phyloP scores from a whole-genome alignment of 2,329 filamentous ascomycete species.

The Aspergillus persii region DNA sequence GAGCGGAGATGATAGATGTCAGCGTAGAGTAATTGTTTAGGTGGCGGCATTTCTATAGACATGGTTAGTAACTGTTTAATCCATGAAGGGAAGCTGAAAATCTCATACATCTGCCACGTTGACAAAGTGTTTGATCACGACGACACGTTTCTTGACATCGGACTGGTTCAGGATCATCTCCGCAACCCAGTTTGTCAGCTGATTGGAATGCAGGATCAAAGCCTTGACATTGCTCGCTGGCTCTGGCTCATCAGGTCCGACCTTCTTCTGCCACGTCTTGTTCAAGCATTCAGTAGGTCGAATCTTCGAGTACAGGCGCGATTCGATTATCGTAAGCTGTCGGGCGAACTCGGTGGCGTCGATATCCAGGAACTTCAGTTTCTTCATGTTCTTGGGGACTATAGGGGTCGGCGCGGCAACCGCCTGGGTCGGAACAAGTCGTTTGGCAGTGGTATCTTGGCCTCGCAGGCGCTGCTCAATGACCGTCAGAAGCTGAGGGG shows the following conservation, averaged over 20 bases:
- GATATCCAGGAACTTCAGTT: slow-evolving; percentile 96
- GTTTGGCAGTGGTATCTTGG: slow-evolving; percentile 80
- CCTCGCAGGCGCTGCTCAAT: slow-evolving; percentile 86
- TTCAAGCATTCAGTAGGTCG: slow-evolving; percentile 94
- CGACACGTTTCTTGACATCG: slow-evolving; percentile 92
- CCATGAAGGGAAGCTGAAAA: background rate
- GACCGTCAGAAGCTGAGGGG: slow-evolving; percentile 76
- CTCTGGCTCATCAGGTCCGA: slow-evolving; percentile 66
- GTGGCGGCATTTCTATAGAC: slow-evolving; percentile 75
- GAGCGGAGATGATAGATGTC: slow-evolving; percentile 94
- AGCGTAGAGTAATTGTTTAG: slow-evolving; percentile 97
- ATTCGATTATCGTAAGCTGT: slow-evolving; percentile 95
- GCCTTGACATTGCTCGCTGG: slow-evolving; percentile 93
- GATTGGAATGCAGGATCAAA: slow-evolving; percentile 94
- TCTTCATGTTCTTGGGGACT: slow-evolving; percentile 98
- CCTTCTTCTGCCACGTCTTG: slow-evolving; percentile 98
- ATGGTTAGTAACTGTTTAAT: slow-evolving; percentile 7
- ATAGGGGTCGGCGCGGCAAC: slow-evolving; percentile 82
- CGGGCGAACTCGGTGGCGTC: slow-evolving; percentile 95
- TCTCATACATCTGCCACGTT: slow-evolving; percentile 79
- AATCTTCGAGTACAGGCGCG: slow-evolving; percentile 90
- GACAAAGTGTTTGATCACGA: slow-evolving; percentile 98
- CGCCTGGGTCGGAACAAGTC: slow-evolving; percentile 81
- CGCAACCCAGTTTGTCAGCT: slow-evolving; percentile 98
- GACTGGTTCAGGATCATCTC: slow-evolving; percentile 97